phyloP scores from a whole-genome alignment of 2,329 filamentous ascomycete species.

The Neoascochyta sp. region DNA sequence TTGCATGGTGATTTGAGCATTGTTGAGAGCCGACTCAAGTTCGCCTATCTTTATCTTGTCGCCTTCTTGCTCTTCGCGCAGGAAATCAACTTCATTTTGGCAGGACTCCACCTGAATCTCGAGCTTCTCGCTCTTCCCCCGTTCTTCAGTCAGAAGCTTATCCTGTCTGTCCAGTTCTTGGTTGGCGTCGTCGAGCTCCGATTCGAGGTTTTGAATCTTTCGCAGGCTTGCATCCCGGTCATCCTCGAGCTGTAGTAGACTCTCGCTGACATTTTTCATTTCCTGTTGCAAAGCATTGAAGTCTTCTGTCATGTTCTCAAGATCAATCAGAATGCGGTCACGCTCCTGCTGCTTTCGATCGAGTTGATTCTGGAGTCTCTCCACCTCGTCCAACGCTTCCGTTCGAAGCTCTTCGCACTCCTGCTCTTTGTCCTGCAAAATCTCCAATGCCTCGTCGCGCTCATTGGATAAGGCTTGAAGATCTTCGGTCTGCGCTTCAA shows the following conservation, averaged over 20 bases:
- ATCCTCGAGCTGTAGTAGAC: constrained; percentile 81
- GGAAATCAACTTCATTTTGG: constrained; percentile 88
- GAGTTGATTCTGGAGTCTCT: constrained; percentile 59
- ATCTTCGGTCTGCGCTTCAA: constrained; percentile 75
- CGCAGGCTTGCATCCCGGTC: constrained; percentile 76
- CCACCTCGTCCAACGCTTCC: constrained; percentile 58
- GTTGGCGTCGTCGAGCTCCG: constrained; percentile 78
- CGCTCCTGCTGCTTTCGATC: constrained; percentile 70
- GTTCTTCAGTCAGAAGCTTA: constrained; percentile 75
- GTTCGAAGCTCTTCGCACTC: constrained; percentile 52
- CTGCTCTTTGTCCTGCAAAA: constrained; percentile 62
- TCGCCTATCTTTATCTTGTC: constrained; percentile 99
- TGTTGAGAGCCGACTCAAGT: constrained; percentile 76
- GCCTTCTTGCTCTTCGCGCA: constrained; percentile 91
- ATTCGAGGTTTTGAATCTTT: constrained; percentile 77
- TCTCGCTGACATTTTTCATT: constrained; percentile 87
- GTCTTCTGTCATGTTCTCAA: constrained; percentile 76
- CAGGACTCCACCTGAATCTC: constrained; percentile 89
- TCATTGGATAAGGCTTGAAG: constrained; percentile 75
- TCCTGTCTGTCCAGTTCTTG: constrained; percentile 83
- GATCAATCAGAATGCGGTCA: constrained; percentile 64
- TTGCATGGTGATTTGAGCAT: constrained; percentile 71
- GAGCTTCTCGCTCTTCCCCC: constrained; percentile 81
- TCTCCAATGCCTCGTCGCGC: constrained; percentile 77
- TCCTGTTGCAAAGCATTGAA: constrained; percentile 89